A percentile compares a stretch with the other conserved stretches of the same genome.
phyloP scores from a whole-genome alignment of 169 alveolate species.

The Plasmodium falciparum region DNA sequence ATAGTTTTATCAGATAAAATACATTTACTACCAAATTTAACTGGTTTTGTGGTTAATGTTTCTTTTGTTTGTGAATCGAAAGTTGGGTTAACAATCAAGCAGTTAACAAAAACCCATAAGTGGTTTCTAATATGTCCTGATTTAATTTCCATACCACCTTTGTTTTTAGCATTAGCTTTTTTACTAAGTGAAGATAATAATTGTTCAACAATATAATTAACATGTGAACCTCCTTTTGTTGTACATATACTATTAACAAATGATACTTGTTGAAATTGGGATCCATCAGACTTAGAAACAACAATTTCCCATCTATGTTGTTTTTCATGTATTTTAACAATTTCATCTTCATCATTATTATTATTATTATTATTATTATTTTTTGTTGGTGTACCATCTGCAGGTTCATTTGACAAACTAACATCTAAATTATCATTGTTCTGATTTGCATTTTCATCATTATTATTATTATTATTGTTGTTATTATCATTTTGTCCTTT shows the following conservation, averaged over 20 bases:
- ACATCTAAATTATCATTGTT: conserved; percentile 8
- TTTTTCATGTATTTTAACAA: conserved; percentile 84
- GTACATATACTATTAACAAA: conserved; percentile 99
- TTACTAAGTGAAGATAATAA: conserved; percentile 92
- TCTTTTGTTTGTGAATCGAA: conserved; percentile 99
- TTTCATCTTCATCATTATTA: conserved; percentile 76
- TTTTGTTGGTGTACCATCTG: background rate
- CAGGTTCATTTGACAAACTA: conserved; percentile 23
- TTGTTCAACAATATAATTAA: conserved; percentile 96
- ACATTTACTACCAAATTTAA: conserved; percentile 93
- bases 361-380: conserved; percentile 5
- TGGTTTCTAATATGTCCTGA: conserved; percentile 95
- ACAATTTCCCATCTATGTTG: conserved; percentile 90
- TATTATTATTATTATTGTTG: background rate
- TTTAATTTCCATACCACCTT: conserved; percentile 94
- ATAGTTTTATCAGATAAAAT: conserved; percentile 92
- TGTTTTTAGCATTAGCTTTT: conserved; percentile 95
- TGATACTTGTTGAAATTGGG: conserved; percentile 96
- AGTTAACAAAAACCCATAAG: conserved; percentile 97
- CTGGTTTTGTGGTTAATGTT: conserved; percentile 94
- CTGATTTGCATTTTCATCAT: conserved; percentile 14
- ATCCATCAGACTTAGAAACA: conserved; percentile 91
- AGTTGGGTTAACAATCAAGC: conserved; percentile 98
- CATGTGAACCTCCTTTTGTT: conserved; percentile 99
- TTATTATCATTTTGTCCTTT: background rate